phyloP scores from a whole-genome alignment of 225 moss, liverwort and hornwort species.

The Physcomitrellopsis africana region DNA sequence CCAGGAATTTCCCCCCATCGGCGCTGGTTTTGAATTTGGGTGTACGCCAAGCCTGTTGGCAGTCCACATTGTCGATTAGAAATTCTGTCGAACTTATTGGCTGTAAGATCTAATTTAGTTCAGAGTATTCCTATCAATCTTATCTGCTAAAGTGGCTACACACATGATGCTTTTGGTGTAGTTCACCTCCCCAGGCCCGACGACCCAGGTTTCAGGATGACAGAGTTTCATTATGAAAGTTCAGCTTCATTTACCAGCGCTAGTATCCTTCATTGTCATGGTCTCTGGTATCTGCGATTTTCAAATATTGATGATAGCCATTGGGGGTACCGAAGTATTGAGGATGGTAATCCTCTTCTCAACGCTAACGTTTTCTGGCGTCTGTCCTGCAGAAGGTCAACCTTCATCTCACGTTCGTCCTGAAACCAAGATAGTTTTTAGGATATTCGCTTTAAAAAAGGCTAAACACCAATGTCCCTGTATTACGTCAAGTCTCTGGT shows the following conservation, averaged over 20 bases:
- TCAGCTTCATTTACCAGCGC: background rate
- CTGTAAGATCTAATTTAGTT: background rate
- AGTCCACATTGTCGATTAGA: background rate
- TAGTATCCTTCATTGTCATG: background rate
- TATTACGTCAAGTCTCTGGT: background rate
- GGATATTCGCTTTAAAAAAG: background rate
- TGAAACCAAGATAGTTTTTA: background rate
- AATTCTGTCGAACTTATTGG: background rate
- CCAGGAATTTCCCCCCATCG: background rate
- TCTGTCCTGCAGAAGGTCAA: conserved; percentile 16
- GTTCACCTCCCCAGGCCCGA: too few relatives aligned
- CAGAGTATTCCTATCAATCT: too few relatives aligned
- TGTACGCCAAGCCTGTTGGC: background rate
- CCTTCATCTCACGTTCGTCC: conserved; percentile 22
- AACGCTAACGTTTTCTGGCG: background rate
- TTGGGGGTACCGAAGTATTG: conserved; percentile 39
- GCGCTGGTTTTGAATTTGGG: background rate
- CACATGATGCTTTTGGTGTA: too few relatives aligned
- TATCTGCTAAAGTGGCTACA: background rate
- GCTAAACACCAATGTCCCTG: background rate
- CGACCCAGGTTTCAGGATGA: background rate
- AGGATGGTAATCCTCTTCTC: conserved; percentile 27
- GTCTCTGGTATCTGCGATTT: conserved; percentile 22
- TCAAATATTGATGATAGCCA: conserved; percentile 34
- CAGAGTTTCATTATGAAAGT: background rate